phyloP scores from a whole-genome alignment of 1,284 basidiomycete species.

The Tilletiopsis washingtonensis region DNA sequence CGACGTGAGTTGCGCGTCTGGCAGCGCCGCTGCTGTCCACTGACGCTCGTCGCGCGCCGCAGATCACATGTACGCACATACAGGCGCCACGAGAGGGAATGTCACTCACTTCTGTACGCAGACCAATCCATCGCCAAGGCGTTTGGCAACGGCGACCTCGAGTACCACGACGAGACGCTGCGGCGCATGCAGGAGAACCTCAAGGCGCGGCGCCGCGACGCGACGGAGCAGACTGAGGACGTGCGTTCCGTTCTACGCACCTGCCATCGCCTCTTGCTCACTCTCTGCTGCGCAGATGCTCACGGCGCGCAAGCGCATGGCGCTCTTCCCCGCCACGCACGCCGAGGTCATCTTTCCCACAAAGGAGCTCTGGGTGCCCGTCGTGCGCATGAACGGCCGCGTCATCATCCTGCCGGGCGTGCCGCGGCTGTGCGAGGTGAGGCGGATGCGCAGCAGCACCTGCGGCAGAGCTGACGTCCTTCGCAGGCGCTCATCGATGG shows the following conservation, averaged over 20 bases:
- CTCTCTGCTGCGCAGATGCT: conserved; percentile 13
- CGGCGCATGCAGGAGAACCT: conserved; percentile 65
- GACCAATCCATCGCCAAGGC: too few species aligned
- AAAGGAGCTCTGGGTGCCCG: conserved; percentile 66
- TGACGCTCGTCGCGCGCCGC: background rate
- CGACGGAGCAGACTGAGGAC: conserved; percentile 59
- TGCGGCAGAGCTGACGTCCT: too few species aligned
- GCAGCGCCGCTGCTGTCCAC: background rate
- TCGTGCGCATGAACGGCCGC: conserved; percentile 71
- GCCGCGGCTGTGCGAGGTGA: conserved; percentile 66
- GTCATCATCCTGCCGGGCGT: conserved; percentile 87
- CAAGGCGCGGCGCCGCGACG: conserved; percentile 56
- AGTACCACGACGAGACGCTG: conserved; percentile 72
- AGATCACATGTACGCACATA: too few species aligned
- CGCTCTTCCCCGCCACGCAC: conserved; percentile 25
- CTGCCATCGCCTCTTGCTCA: background rate
- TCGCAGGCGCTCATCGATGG: conserved; percentile 20
- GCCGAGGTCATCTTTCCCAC: conserved; percentile 33
- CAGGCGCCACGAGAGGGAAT: too few species aligned
- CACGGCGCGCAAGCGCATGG: conserved; percentile 38
- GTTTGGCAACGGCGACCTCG: conserved; percentile 58
- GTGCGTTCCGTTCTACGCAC: conserved; percentile 49
- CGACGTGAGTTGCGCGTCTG: conserved; percentile 54
- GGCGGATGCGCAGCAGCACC: background rate
- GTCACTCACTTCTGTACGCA: too few species aligned